These are phyloP conservation scores for Capsicum chinense DNA, from an alignment of 257 asterid species.

Conservation along the genomic window DNA sequence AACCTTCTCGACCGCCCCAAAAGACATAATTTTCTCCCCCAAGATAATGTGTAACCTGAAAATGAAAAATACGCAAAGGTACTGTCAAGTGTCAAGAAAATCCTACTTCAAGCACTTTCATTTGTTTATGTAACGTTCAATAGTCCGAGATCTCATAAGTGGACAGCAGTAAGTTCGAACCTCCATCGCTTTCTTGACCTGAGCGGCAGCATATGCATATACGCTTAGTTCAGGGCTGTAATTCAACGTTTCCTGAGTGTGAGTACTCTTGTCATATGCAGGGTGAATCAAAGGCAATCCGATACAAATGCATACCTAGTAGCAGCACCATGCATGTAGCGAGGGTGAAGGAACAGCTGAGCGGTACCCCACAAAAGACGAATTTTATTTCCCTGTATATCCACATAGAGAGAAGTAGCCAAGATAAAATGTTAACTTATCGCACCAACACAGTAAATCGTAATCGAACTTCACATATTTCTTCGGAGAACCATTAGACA, in stretches of 20 bases:
- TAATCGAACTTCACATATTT: background rate
- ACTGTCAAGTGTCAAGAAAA: background rate
- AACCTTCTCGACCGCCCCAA: slow-evolving; percentile 99
- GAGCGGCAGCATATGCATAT: slow-evolving; percentile 82
- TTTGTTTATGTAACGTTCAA: background rate
- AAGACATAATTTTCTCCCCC: slow-evolving; percentile 98
- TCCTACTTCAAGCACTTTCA: background rate
- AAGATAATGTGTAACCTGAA: slow-evolving; percentile 91
- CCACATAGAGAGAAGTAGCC: background rate
- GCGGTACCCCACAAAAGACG: slow-evolving; percentile 96
- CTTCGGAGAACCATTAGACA: no score
- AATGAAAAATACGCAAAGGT: slow-evolving; percentile 21
- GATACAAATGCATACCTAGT: slow-evolving; percentile 62
- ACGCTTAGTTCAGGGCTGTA: slow-evolving; percentile 88
- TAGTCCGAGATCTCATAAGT: background rate
- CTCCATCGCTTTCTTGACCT: slow-evolving; percentile 96
- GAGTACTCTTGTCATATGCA: background rate
- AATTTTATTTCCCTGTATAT: slow-evolving; percentile 24
- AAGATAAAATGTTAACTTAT: background rate
- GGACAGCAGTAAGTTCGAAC: slow-evolving; percentile 42
- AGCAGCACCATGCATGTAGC: slow-evolving; percentile 98
- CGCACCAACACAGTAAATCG: background rate
- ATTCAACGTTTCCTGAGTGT: background rate
- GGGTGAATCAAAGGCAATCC: background rate
- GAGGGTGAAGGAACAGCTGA: slow-evolving; percentile 85